phyloP scores from a whole-genome alignment of 441 rosid genomes.

The Arabidopsis lyrata region DNA sequence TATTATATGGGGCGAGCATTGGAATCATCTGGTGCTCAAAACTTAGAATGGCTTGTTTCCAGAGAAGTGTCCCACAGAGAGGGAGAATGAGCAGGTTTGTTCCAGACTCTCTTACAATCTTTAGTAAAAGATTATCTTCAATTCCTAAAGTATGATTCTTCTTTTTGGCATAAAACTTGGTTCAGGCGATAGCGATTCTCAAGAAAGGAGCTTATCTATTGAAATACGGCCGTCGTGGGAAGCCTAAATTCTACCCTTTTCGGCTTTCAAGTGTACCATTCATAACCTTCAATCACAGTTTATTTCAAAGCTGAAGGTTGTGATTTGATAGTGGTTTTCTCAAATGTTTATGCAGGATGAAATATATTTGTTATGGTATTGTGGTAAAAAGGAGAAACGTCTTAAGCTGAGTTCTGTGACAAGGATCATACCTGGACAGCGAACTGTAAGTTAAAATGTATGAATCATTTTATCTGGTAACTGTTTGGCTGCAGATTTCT shows the following conservation, averaged over 20 bases:
- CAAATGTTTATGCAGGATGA: slow-evolving; percentile 56
- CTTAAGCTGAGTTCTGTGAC: slow-evolving; percentile 65
- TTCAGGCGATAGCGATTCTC: slow-evolving; percentile 63
- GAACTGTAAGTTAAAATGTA: slow-evolving; percentile 60
- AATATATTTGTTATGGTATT: slow-evolving; percentile 63
- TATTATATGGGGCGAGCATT: slow-evolving; percentile 60
- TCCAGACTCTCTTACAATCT: not conserved
- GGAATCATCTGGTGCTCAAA: slow-evolving; percentile 45
- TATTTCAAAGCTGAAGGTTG: slow-evolving; percentile 1
- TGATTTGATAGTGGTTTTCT: not conserved
- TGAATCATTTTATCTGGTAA: not conserved
- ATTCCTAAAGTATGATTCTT: not conserved
- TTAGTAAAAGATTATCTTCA: not conserved
- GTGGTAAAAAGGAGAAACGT: slow-evolving; percentile 62
- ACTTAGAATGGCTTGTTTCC: slow-evolving; percentile 54
- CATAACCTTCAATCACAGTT: not conserved
- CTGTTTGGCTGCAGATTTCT: slow-evolving; percentile 19
- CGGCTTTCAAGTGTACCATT: slow-evolving; percentile 57
- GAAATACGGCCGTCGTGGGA: slow-evolving; percentile 69
- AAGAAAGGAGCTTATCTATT: slow-evolving; percentile 70
- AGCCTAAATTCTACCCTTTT: slow-evolving; percentile 75
- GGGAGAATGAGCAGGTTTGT: slow-evolving; percentile 57
- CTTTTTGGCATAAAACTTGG: not conserved
- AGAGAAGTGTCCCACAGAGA: slow-evolving; percentile 45
- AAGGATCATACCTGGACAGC: slow-evolving; percentile 75